Percentiles rank a stretch among this genome's conserved stretches.
Conservation (phyloP, 805 yeast genomes). For the Kodamaea sagamina region DNA sequence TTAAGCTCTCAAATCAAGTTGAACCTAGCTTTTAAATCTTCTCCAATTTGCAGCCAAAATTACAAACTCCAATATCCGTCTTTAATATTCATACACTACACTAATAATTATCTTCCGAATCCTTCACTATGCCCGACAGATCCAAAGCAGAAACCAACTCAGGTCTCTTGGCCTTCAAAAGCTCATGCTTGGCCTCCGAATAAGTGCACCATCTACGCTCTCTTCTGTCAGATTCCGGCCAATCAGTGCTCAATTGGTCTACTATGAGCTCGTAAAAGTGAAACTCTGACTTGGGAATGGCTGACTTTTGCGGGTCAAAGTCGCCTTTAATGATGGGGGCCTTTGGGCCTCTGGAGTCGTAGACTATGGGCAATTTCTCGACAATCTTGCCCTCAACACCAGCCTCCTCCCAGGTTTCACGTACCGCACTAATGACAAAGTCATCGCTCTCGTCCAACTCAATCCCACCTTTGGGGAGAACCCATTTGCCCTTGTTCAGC, state of each 20-base stretch:
- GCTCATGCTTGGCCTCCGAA: constrained; percentile 63
- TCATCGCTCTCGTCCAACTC: constrained; percentile 74
- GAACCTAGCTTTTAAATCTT: too few species aligned
- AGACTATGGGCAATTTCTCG: constrained; percentile 60
- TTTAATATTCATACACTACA: too few species aligned
- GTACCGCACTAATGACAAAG: constrained; percentile 55
- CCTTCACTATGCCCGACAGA: constrained; percentile 51
- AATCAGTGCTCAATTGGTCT: constrained; percentile 52
- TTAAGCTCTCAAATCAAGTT: too few species aligned
- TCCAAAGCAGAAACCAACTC: constrained; percentile 68
- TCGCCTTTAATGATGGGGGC: constrained; percentile 39
- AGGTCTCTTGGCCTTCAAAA: constrained; percentile 58
- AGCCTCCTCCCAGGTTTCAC: constrained; percentile 99
- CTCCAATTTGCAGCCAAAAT: neutral
- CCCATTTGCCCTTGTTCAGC: constrained; percentile 71
- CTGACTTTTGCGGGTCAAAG: constrained; percentile 32
- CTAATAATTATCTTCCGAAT: constrained; percentile 14
- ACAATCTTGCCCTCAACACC: constrained; percentile 75
- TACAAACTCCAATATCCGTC: too few species aligned
- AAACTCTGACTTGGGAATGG: constrained; percentile 79
- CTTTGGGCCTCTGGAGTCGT: constrained; percentile 50
- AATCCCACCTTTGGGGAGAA: constrained; percentile 94
- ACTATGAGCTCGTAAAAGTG: constrained; percentile 82
- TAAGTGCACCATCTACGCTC: constrained; percentile 75
- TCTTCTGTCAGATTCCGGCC: constrained; percentile 76